Percentiles rank a stretch among this genome's conserved stretches.
phyloP scores from a whole-genome alignment of 352 stramenopile species.

The Phytopythium sindhum region DNA sequence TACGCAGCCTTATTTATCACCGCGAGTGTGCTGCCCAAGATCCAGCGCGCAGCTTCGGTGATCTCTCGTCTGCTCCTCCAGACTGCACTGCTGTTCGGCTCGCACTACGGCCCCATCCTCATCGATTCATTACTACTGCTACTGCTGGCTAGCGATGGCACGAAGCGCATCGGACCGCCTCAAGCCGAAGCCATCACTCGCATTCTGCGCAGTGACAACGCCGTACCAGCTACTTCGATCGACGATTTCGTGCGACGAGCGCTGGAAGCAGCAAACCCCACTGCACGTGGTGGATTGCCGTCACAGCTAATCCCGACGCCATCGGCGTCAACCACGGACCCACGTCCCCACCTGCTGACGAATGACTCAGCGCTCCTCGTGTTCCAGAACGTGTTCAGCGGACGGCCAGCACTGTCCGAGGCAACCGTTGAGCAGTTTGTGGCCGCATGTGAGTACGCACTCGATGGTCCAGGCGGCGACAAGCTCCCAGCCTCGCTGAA shows the following conservation, averaged over 20 bases:
- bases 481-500: slow-evolving; percentile 43
- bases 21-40: slow-evolving; percentile 53
- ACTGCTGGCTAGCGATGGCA: slow-evolving; percentile 26
- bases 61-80: slow-evolving; percentile 76
- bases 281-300: background rate
- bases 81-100: slow-evolving; percentile 45
- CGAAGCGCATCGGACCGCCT: slow-evolving; percentile 24
- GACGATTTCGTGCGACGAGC: slow-evolving; percentile 43
- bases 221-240: slow-evolving; percentile 42
- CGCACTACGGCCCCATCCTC: slow-evolving; percentile 39
- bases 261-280: slow-evolving; percentile 11
- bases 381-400: slow-evolving; percentile 71
- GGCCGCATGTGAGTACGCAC: slow-evolving; percentile 32
- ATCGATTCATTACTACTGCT: slow-evolving; percentile 55
- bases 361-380: slow-evolving; percentile 67
- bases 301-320: background rate
- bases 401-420: slow-evolving; percentile 42
- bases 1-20: slow-evolving; percentile 62
- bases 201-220: slow-evolving; percentile 48
- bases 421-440: slow-evolving; percentile 49
- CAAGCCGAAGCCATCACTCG: slow-evolving; percentile 71
- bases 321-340: background rate
- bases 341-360: slow-evolving; percentile 34
- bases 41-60: slow-evolving; percentile 47
- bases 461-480: slow-evolving; percentile 29